Percentiles rank a stretch among this genome's conserved stretches.
Evolutionary conservation across 495 filamentous ascomycete genomes (phyloP).

Genomic region (Astrothelium subdiscretum): DNA sequence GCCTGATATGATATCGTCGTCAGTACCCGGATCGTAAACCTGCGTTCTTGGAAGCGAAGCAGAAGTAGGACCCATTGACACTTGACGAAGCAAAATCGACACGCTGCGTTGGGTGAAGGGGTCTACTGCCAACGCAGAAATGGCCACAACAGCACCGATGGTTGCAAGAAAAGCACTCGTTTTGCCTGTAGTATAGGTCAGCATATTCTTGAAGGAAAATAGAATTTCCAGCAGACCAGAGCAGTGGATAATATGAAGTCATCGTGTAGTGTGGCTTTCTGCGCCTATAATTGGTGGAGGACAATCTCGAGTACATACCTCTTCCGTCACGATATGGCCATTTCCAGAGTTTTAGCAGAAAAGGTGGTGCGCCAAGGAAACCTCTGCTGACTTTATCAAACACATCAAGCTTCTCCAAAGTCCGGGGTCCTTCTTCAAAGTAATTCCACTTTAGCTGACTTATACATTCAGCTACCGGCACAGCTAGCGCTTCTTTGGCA

Average conservation of each 20-base stretch:
- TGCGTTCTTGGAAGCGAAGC: background rate
- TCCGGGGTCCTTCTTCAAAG: background rate
- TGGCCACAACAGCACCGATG: background rate
- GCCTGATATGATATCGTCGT: background rate
- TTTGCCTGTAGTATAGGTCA: background rate
- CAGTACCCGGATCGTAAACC: background rate
- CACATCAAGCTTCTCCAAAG: background rate
- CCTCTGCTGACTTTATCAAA: background rate
- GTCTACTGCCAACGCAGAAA: background rate
- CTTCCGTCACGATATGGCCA: background rate
- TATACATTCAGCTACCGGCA: background rate
- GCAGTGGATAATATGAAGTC: too few relatives aligned
- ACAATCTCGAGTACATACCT: background rate
- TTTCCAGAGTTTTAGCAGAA: background rate
- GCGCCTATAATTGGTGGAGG: background rate
- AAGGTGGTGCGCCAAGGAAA: background rate
- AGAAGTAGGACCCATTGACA: background rate
- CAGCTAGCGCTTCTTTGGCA: background rate
- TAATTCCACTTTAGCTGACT: background rate
- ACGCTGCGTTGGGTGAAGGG: background rate
- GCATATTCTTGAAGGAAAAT: too few relatives aligned
- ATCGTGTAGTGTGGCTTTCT: background rate
- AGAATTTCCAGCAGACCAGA: too few relatives aligned
- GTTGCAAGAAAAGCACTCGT: background rate
- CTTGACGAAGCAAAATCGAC: background rate